A percentile compares a stretch with the other conserved stretches of the same genome.
These are phyloP conservation scores for Pyracantha coccinea DNA, from an alignment of 331 rosid species.

Conservation along the genomic window DNA sequence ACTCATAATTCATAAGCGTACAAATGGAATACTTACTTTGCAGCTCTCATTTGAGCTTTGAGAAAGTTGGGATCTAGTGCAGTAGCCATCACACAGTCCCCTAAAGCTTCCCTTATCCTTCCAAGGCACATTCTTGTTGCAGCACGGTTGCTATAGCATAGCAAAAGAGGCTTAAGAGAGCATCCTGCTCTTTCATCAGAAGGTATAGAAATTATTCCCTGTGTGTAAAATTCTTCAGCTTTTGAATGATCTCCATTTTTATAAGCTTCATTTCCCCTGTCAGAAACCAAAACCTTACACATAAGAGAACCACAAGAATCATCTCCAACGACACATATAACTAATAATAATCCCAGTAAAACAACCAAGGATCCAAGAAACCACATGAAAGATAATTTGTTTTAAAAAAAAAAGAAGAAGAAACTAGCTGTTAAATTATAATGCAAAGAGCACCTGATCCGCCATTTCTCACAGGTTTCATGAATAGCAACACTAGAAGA, in stretches of 20 bases:
- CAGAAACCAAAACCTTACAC: conserved; percentile 17
- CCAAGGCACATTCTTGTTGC: conserved; percentile 69
- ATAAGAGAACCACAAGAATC: conserved; percentile 10
- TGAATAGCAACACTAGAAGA: conserved; percentile 28
- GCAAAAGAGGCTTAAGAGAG: conserved; percentile 53
- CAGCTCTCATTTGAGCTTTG: conserved; percentile 74
- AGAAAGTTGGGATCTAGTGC: conserved; percentile 65
- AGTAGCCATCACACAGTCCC: conserved; percentile 61
- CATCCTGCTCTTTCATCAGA: conserved; percentile 51
- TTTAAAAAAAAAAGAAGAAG: neutral
- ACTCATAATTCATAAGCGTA: conserved; percentile 8
- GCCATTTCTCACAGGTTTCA: conserved; percentile 74
- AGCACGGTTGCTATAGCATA: conserved; percentile 90
- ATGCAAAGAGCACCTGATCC: conserved; percentile 50
- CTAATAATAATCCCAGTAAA: conserved; percentile 4
- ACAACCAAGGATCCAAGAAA: conserved; percentile 10
- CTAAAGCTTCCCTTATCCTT: conserved; percentile 77
- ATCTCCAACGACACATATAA: conserved; percentile 1
- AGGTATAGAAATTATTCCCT: conserved; percentile 65
- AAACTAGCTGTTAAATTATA: neutral
- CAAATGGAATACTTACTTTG: conserved; percentile 55
- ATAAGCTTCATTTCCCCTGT: conserved; percentile 83
- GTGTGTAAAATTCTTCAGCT: conserved; percentile 82
- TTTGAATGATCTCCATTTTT: conserved; percentile 57
- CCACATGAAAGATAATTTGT: neutral